Evolutionary conservation across 805 yeast species (phyloP), one percentile per base, ranked within the genome.

Genomic region (Pichia occidentalis): DNA sequence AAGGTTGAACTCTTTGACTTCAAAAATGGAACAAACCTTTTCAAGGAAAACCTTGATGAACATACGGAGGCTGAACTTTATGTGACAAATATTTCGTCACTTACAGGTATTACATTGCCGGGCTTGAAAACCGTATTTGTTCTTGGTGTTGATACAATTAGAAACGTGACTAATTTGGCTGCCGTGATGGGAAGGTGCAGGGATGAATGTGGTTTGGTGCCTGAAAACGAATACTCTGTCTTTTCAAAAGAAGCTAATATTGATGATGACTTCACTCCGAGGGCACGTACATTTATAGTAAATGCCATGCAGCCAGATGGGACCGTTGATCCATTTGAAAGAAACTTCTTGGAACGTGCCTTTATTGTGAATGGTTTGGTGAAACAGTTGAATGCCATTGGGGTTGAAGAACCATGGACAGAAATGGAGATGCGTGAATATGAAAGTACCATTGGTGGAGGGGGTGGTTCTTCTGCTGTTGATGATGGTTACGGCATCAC

Each of bases 61-160:
- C 24, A 32, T 6, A 31, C 33, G 5, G 42, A 40, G 12, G 32
- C 48, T 1, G 51, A 53, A 22, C 38, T 57, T 24, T 37, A 58
- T 10, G 34, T 59, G 1, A 41, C 53, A n/a, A 53, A 54, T 21
- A 13, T 54, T 0, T 47, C 51, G 17, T 28, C 50, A 3, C 34
- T 61, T 9, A 34, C 50, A 3, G 63, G 66, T 5, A 12, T 57
- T 16, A 41, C 53, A 1, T 50, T 61, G 34, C 44, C 50, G 22
- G 53, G 53, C 3, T 40, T 60, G n/a, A 39, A 49, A 8, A 41
- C 49, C 6, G 46, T 57, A 1, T 36, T 63, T 12, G 42, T 56
- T 17, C 43, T 61, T 5, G 67, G 67, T 3, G 38, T 56, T 7
- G 64, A 63, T 35, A 40, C 60, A 1, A 44, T 63, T 7, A 48